Percentiles rank a stretch among this genome's conserved stretches.
phyloP scores from a whole-genome alignment of 176 grass and related monocot species.

The Triticum turgidum region DNA sequence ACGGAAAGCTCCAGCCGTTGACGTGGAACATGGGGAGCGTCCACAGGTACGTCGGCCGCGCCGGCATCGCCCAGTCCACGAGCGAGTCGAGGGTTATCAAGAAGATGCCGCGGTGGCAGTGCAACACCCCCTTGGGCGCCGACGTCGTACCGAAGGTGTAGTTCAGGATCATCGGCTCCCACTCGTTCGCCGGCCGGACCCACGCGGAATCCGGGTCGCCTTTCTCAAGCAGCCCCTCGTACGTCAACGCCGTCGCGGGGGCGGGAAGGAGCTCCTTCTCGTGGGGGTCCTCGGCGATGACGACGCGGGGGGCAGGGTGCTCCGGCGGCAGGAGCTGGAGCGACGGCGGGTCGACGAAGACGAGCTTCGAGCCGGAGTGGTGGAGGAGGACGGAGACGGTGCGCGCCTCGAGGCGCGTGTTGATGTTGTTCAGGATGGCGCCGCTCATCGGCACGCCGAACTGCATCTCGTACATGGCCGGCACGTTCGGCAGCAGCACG shows the following conservation, averaged over 20 bases:
- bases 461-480: slow-evolving; percentile 92
- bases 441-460: slow-evolving; percentile 95
- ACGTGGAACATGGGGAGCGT: slow-evolving; percentile 91
- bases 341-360: slow-evolving; percentile 56
- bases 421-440: slow-evolving; percentile 84
- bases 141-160: slow-evolving; percentile 94
- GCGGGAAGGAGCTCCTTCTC: slow-evolving; percentile 27
- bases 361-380: slow-evolving; percentile 64
- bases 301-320: slow-evolving; percentile 37
- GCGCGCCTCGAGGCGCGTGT: slow-evolving; percentile 81
- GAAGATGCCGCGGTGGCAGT: slow-evolving; percentile 83
- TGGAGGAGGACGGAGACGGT: slow-evolving; percentile 71
- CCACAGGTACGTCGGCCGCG: slow-evolving; percentile 70
- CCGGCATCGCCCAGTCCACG: slow-evolving; percentile 58
- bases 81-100: slow-evolving; percentile 58
- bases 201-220: slow-evolving; percentile 68
- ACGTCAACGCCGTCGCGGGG: slow-evolving; percentile 29
- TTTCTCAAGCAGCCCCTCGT: slow-evolving; percentile 54
- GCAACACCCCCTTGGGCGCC: slow-evolving; percentile 80
- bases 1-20: slow-evolving; percentile 51
- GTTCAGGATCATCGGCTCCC: slow-evolving; percentile 86
- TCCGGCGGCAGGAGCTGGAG: slow-evolving; percentile 47
- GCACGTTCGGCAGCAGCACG: slow-evolving; percentile 73
- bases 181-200: slow-evolving; percentile 63
- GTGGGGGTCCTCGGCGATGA: slow-evolving; percentile 60